Conservation (phyloP, 495 filamentous ascomycete genomes). For the Friedmanniomyces endolithicus region DNA sequence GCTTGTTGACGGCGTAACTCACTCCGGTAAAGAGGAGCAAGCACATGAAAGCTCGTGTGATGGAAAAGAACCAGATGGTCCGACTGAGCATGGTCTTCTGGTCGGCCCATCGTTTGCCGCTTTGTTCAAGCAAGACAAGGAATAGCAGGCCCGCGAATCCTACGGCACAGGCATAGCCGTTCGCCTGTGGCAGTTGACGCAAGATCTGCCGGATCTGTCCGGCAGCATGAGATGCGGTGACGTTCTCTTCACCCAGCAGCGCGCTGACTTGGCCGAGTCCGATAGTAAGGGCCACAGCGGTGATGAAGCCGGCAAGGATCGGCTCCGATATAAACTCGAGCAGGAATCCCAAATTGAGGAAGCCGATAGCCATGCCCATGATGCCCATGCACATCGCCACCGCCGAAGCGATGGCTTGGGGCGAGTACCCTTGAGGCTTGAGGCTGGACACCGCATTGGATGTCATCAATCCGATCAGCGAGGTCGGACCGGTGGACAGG, state of each 20-base stretch:
- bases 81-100: constrained; percentile 24
- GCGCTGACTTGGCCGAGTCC: constrained; percentile 36
- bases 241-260: constrained; percentile 34
- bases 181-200: constrained; percentile 29
- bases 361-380: constrained; percentile 37
- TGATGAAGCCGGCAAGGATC: constrained; percentile 40
- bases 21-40: constrained; percentile 38
- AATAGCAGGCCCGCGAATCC: constrained; percentile 37
- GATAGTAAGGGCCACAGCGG: constrained; percentile 32
- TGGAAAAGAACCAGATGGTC: constrained; percentile 33
- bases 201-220: constrained; percentile 36
- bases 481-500: constrained; percentile 40
- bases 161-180: constrained; percentile 35
- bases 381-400: constrained; percentile 33
- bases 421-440: constrained; percentile 28
- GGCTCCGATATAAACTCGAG: constrained; percentile 42
- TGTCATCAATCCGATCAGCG: constrained; percentile 39
- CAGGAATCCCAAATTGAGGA: constrained; percentile 41
- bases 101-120: constrained; percentile 37
- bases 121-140: constrained; percentile 33
- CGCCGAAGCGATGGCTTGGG: constrained; percentile 36
- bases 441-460: constrained; percentile 37
- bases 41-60: constrained; percentile 36
- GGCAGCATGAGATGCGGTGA: constrained; percentile 29
- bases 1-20: constrained; percentile 37